Evolutionary conservation across 345 rosid species (phyloP), one percentile per base, ranked within the genome.

Genomic region (Euphorbia lathyris): DNA sequence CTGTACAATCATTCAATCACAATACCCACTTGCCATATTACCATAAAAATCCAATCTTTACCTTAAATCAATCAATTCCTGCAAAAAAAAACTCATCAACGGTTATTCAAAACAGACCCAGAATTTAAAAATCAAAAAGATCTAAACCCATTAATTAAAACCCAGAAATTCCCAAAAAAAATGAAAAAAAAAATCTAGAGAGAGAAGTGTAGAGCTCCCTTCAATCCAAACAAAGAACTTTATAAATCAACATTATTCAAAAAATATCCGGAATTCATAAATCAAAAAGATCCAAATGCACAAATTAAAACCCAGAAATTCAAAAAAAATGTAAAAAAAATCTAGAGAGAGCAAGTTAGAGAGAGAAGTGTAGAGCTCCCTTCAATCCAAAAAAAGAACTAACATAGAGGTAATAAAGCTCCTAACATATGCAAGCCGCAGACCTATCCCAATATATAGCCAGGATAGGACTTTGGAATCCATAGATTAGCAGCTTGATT

Each of bases 371-470:
- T 84, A 90, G 97, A 92, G 94, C 94, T 92, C 97, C 96, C 94
- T 92, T 90, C 96, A 92, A 88, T 92, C 96, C 96, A 92, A 92
- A 88, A 67, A 83, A 82, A 82, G 88, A 84, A 81, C 79, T 38
- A 78, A 78, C 80, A 30, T 14, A 8, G 0, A 69, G 79, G 83
- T 45, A 74, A 80, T 82, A 73, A 66, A 85, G 92, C 98, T 90
- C 94, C 94, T 81, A 83, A 83, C 83, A 84, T 90, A 92, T 85
- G 98, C 86, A 92, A 85, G 87, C 98, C 98, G 72, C 84, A 87
- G 59, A 68, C 87, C 96, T 74, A 82, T 85, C 89, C 80, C 20
- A 2, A 14, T 48, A n/a, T 55, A 29, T 11, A 26, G 69, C n/a
- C n/a, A 9, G 9, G 78, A 76, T 84, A 86, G 86, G 84, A 75